These are phyloP conservation scores for Phytophthora pistaciae DNA, from an alignment of 352 stramenopile genomes.

Conservation along the genomic window DNA sequence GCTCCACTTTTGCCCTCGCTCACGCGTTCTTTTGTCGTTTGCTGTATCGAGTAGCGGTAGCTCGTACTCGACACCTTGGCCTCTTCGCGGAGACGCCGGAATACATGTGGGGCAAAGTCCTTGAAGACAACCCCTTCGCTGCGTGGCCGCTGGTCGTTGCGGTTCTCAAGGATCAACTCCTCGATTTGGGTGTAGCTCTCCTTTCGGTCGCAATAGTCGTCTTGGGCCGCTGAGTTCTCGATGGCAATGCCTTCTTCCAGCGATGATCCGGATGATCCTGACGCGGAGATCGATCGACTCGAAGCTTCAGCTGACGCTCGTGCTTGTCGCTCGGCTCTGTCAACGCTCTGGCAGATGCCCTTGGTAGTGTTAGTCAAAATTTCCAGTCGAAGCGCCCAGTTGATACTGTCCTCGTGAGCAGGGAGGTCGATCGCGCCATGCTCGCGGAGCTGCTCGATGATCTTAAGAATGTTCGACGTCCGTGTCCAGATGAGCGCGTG, in stretches of 20 bases:
- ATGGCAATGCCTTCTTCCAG: constrained; percentile 29
- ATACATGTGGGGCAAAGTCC: constrained; percentile 84
- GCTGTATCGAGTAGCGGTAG: constrained; percentile 74
- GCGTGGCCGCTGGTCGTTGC: constrained; percentile 58
- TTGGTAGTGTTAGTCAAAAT: constrained; percentile 90
- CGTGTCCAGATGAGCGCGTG: constrained; percentile 86
- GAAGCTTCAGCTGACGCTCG: constrained; percentile 46
- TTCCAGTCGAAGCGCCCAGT: constrained; percentile 87
- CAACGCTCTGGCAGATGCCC: constrained; percentile 83
- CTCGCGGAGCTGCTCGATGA: constrained; percentile 75
- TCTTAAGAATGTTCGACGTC: constrained; percentile 83
- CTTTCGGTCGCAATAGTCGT: constrained; percentile 67
- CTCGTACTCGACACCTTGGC: constrained; percentile 68
- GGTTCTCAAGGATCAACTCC: constrained; percentile 74
- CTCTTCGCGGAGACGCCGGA: constrained; percentile 72
- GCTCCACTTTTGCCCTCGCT: constrained; percentile 85
- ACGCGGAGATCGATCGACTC: constrained; percentile 26
- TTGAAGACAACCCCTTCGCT: constrained; percentile 81
- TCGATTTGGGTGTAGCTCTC: constrained; percentile 83
- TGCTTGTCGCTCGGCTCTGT: constrained; percentile 70
- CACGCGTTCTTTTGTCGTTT: constrained; percentile 82
- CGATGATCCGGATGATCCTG: constrained; percentile 24
- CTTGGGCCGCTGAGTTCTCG: constrained; percentile 9
- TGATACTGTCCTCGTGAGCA: constrained; percentile 83
- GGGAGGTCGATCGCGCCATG: constrained; percentile 71